Percentiles rank a stretch among this genome's conserved stretches.
These are phyloP conservation scores for Phylloporus rhodoxanthus DNA, from an alignment of 768 basidiomycete genomes.

Conservation along the genomic window DNA sequence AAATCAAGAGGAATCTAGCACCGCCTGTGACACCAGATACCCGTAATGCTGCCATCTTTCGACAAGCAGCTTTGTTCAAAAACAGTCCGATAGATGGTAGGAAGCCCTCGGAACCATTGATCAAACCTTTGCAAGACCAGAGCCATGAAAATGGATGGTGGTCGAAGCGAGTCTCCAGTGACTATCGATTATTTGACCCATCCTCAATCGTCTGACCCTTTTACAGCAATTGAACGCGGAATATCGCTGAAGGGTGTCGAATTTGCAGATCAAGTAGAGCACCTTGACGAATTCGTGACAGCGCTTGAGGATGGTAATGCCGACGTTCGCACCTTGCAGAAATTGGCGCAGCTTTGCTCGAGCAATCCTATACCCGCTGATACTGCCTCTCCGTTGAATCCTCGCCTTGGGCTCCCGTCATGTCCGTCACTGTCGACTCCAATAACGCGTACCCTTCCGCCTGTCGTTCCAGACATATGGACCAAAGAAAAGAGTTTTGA, in stretches of 20 bases:
- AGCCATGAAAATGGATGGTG: conserved; percentile 80
- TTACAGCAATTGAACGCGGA: conserved; percentile 39
- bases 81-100: conserved; percentile 68
- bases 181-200: conserved; percentile 25
- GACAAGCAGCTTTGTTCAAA: conserved; percentile 71
- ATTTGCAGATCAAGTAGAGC: conserved; percentile 38
- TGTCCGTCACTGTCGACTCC: conserved; percentile 57
- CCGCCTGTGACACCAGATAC: conserved; percentile 64
- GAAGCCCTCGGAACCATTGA: conserved; percentile 46
- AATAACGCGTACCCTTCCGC: conserved; percentile 31
- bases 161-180: conserved; percentile 69
- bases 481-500: conserved; percentile 65
- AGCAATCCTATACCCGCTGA: conserved; percentile 45
- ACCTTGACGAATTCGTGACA: conserved; percentile 49
- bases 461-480: conserved; percentile 61
- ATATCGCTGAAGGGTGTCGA: conserved; percentile 38
- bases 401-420: conserved; percentile 43
- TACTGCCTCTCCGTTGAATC: conserved; percentile 48
- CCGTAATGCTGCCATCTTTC: conserved; percentile 53
- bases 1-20: conserved; percentile 25
- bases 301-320: conserved; percentile 50
- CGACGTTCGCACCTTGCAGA: conserved; percentile 54
- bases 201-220: conserved; percentile 8
- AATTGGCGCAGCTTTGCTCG: conserved; percentile 57
- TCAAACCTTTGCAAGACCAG: conserved; percentile 63